Evolutionary conservation across 2,329 filamentous ascomycete species (phyloP).

Genomic region (Rutstroemia sydowiana): DNA sequence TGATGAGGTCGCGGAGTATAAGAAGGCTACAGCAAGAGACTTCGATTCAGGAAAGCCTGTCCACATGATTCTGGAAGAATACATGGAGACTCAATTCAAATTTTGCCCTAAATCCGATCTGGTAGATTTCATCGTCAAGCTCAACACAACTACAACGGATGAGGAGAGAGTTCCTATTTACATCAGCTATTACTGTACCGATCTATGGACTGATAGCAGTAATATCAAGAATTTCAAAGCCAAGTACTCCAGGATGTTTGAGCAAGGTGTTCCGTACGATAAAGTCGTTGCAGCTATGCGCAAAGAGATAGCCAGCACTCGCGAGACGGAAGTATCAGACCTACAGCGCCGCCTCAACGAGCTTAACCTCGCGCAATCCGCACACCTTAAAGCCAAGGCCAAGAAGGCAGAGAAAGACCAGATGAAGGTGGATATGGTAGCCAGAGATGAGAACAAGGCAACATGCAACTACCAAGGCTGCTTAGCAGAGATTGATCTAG

Average conservation of each 20-base stretch:
- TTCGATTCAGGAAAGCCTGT: conserved; percentile 14
- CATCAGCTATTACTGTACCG: conserved; percentile 24
- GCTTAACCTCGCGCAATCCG: conserved; percentile 26
- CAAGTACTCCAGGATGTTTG: conserved; percentile 27
- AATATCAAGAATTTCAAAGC: conserved; percentile 24
- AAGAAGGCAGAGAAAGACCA: conserved; percentile 23
- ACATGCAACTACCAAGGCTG: conserved; percentile 20
- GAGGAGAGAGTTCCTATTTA: conserved; percentile 23
- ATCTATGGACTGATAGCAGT: conserved; percentile 14
- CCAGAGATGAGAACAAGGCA: conserved; percentile 11
- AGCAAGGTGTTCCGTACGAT: conserved; percentile 20
- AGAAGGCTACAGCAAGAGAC: conserved; percentile 5
- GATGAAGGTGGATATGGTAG: conserved; percentile 9
- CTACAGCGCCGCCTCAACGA: conserved; percentile 18
- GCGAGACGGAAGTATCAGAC: conserved; percentile 14
- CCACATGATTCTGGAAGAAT: conserved; percentile 15
- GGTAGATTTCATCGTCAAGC: conserved; percentile 11
- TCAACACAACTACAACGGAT: conserved; percentile 16
- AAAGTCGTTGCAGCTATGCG: conserved; percentile 21
- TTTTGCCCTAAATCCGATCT: conserved; percentile 7
- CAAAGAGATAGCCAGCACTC: conserved; percentile 20
- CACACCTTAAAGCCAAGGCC: conserved; percentile 23
- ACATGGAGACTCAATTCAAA: conserved; percentile 10
- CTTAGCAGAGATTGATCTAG: conserved; percentile 19
- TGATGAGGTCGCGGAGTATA: conserved; percentile 7